Percentiles rank a stretch among this genome's conserved stretches.
Evolutionary conservation across 1,139 yeast species (phyloP).

Genomic region (Kurtzmaniella quercitrusa): DNA sequence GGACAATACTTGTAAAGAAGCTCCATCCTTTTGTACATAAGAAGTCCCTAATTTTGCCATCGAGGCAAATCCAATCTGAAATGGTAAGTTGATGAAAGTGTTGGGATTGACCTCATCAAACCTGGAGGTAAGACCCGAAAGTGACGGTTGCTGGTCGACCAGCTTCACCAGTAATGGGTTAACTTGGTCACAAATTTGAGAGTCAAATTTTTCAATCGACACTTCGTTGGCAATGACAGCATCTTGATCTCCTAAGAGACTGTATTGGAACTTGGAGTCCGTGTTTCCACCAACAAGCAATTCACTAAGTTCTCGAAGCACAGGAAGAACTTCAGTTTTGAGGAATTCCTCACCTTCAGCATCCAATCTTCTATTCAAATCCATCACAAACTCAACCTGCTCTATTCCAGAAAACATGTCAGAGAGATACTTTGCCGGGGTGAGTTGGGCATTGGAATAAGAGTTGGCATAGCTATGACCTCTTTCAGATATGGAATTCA

Average conservation of each 20-base stretch:
- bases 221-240: constrained; percentile 38
- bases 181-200: background rate
- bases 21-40: constrained; percentile 72
- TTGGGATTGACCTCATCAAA: constrained; percentile 11
- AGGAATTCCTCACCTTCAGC: constrained; percentile 47
- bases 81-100: constrained; percentile 69
- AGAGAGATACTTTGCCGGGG: constrained; percentile 54
- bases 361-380: constrained; percentile 51
- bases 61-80: constrained; percentile 85
- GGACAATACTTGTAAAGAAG: constrained; percentile 77
- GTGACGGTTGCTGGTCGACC: background rate
- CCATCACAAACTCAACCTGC: constrained; percentile 68
- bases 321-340: constrained; percentile 55
- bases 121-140: constrained; percentile 1
- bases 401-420: constrained; percentile 70
- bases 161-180: background rate
- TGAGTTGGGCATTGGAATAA: constrained; percentile 61
- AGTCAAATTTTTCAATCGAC: constrained; percentile 34
- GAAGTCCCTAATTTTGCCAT: constrained; percentile 64
- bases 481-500: constrained; percentile 74
- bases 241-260: constrained; percentile 55
- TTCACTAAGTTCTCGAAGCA: constrained; percentile 52
- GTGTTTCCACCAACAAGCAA: constrained; percentile 36
- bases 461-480: constrained; percentile 85
- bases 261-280: constrained; percentile 36